Percentiles rank a stretch among this genome's conserved stretches.
These are phyloP conservation scores for Lachancea thermotolerans DNA, from an alignment of 805 yeast species.

Conservation along the genomic window DNA sequence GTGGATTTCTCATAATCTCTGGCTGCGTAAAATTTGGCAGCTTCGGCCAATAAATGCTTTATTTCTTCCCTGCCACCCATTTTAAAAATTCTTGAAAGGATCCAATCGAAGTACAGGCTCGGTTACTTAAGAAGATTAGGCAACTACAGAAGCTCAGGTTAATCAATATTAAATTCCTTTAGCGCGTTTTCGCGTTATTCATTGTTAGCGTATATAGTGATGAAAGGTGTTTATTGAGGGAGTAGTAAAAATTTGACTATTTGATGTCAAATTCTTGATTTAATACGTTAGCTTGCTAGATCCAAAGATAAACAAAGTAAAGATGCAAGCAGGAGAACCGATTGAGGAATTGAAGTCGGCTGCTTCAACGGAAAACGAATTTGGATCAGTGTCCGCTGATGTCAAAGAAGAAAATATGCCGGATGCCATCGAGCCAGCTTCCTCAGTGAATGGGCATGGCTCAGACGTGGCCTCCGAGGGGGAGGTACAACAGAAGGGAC, in stretches of 20 bases:
- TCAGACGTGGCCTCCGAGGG: not conserved
- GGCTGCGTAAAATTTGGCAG: conserved; percentile 55
- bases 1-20: conserved; percentile 65
- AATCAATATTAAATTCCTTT: too few species aligned
- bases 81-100: not conserved
- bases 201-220: not conserved
- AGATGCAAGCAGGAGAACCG: conserved; percentile 5
- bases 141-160: too few species aligned
- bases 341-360: conserved; percentile 1
- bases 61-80: conserved; percentile 34
- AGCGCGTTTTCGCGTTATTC: not conserved
- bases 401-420: conserved; percentile 4
- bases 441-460: not conserved
- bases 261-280: conserved; percentile 1
- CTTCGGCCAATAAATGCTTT: conserved; percentile 47
- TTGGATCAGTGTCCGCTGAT: not conserved
- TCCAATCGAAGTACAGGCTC: not conserved
- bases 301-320: conserved; percentile 1
- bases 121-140: too few species aligned
- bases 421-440: not conserved
- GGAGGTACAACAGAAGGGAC: conserved; percentile 13
- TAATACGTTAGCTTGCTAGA: not conserved
- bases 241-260: conserved; percentile 1
- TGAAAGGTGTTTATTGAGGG: not conserved
- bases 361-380: not conserved